Base-by-base conservation (phyloP, 2,329 filamentous ascomycete species). In the Lachnellula cervina region DNA sequence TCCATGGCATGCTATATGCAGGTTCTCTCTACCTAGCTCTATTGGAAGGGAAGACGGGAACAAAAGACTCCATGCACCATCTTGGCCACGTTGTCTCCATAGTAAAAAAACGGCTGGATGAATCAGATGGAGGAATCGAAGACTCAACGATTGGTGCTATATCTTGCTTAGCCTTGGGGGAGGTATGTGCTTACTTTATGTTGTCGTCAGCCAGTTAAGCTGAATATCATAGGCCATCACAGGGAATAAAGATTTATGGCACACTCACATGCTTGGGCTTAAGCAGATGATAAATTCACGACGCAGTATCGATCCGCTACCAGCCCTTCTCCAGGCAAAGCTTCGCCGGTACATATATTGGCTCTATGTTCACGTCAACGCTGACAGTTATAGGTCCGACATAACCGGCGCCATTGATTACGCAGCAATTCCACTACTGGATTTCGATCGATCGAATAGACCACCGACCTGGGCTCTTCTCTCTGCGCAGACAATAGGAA, bases 401-500 rank as follows among this genome's bases (percentile, higher is more conserved):
- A 47, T 65, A 21, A 58, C 59, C 5, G 63, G 63, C 19, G 61
- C 63, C 25, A 62, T 62, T n/a, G 59, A 65, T 43, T 64, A 63
- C 48, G 59, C 48, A 23, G 50, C 56, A 9, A 28, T 45, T 8
- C 63, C 62, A 38, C 52, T 61, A 49, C 54, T 64, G 3, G 25
- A 52, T 5, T 59, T 59, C 21, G 17, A 49, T 49, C 49, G 46
- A 19, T 49, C 55, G n/a, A 8, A 44, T 21, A 32, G 19, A n/a
- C 14, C 21, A 9, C 49, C 55, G 3, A 63, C 52, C 16, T 66
- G 59, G 56, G 37, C 40, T n/a, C 49, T 56, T 6, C 44, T 66
- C 19, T 48, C 46, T 2, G 8, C 17, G 5, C 9, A 38, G 3
- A 34, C 6, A 13, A 32, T 55, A 34, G 14, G 17, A 23, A 32